Conservation (phyloP, 176 grass and related monocot species). For the Oryza rufipogon region DNA sequence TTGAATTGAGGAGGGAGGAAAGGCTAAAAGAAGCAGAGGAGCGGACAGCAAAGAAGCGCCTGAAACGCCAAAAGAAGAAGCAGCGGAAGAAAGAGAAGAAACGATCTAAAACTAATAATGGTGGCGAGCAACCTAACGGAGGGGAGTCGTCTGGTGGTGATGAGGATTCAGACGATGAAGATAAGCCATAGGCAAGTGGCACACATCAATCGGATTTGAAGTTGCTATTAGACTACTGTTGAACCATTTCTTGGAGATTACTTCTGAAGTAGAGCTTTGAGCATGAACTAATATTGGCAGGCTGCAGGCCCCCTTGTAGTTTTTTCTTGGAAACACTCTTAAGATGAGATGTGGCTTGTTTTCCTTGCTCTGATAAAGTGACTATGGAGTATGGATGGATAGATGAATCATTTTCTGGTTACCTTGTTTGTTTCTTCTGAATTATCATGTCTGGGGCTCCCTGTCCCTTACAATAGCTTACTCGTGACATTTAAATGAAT, state of each 20-base stretch:
- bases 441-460: neutral
- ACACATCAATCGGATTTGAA: neutral
- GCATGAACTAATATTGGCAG: neutral
- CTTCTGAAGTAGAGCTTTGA: neutral
- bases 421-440: neutral
- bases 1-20: conserved; percentile 83
- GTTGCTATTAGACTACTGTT: neutral
- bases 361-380: neutral
- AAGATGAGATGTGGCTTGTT: neutral
- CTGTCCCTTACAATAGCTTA: neutral
- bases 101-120: conserved; percentile 34
- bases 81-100: conserved; percentile 85
- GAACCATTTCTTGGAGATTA: neutral
- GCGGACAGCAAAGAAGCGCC: conserved; percentile 79
- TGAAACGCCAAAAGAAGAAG: conserved; percentile 91
- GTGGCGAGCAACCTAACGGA: conserved; percentile 43
- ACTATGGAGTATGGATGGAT: neutral
- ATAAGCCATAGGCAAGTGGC: conserved; percentile 39
- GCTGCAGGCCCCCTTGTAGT: neutral
- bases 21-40: conserved; percentile 86
- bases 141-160: conserved; percentile 54
- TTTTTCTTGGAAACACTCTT: neutral
- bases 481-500: neutral
- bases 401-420: neutral
- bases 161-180: conserved; percentile 52